Evolutionary conservation across 2,329 filamentous ascomycete species (phyloP), one percentile per base, ranked within the genome.

Genomic region (Alternaria arbusti): DNA sequence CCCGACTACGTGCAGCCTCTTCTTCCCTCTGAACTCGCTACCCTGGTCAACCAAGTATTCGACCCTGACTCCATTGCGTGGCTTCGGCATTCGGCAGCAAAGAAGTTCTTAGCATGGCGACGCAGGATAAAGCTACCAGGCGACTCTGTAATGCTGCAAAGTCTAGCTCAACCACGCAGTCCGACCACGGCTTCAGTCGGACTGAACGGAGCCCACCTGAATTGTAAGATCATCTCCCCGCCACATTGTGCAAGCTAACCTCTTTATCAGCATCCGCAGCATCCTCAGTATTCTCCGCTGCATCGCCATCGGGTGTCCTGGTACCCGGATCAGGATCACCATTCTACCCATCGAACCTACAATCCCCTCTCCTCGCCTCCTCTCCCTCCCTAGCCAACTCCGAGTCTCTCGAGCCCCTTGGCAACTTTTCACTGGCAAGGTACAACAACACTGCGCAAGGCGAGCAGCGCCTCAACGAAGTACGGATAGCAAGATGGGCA

Each of bases 1-100:
- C 90, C 94, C 1, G 92, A 96, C 72, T 98, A 97, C 75, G 84
- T 96, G 13, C 90, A 93, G 65, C 95, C 95, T 1, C 84, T 97
- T 5, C 81, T 92, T 4, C 81, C 87, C 0, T 96, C 93, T 9
- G 94, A 98, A 61, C 86, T 98, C 3, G 74, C 79, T 6, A 79
- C 82, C 9, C 84, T 98, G 1, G 87, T 97, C n/a, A 83, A 88
- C 9, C 87, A 88, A 17, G 82, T 97, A 0, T 94, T 98, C 71
- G 90, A 93, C 49, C 86, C 87, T 5, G 90, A 95, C 49, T 94
- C 91, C 36, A 87, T 94, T 40, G 86, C 91, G 4, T 94, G 92
- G 85, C 85, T 98, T 55, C 89, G 95, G 26, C 91, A 98, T 78
- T 87, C 90, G 1, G 90, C 93, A 3, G 93, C 93, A 1, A 90